Conservation (phyloP, 1,139 yeast species). For the Zygosaccharomyces sapae region DNA sequence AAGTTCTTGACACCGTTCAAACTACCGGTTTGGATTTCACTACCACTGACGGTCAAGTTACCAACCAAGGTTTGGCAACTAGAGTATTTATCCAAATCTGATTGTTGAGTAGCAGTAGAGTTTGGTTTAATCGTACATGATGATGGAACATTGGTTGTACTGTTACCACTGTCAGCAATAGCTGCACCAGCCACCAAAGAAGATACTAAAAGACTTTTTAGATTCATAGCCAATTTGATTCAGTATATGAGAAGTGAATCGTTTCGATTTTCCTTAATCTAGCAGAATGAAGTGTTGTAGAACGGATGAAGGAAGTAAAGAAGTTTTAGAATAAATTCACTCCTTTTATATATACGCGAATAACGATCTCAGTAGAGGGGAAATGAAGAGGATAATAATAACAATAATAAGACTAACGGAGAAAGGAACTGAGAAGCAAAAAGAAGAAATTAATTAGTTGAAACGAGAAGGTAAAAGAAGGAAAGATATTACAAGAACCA, state of each 20-base stretch:
- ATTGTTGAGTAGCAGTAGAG: slow-evolving; percentile 71
- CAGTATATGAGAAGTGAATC: not conserved
- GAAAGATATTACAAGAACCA: not conserved
- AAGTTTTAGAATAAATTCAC: not conserved
- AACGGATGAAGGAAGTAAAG: not conserved
- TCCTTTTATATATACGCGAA: not conserved
- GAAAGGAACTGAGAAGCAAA: not conserved
- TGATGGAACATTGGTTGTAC: slow-evolving; percentile 37
- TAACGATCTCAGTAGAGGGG: not conserved
- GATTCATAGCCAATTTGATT: not conserved
- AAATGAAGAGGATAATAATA: not conserved
- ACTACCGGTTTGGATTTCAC: slow-evolving; percentile 49
- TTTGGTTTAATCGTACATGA: slow-evolving; percentile 45
- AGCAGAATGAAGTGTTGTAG: not conserved
- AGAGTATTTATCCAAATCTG: slow-evolving; percentile 68
- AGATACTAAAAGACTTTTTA: slow-evolving; percentile 1
- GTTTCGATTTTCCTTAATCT: not conserved
- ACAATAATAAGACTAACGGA: not conserved
- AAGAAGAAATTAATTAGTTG: not conserved
- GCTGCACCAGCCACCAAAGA: slow-evolving; percentile 3
- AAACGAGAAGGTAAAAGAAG: not conserved
- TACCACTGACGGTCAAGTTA: slow-evolving; percentile 65
- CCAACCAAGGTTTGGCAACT: slow-evolving; percentile 80
- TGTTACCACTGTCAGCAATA: slow-evolving; percentile 14
- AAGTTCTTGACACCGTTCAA: slow-evolving; percentile 60